phyloP scores from a whole-genome alignment of 371 early-diverging fungal species.

The Mucor indicus region DNA sequence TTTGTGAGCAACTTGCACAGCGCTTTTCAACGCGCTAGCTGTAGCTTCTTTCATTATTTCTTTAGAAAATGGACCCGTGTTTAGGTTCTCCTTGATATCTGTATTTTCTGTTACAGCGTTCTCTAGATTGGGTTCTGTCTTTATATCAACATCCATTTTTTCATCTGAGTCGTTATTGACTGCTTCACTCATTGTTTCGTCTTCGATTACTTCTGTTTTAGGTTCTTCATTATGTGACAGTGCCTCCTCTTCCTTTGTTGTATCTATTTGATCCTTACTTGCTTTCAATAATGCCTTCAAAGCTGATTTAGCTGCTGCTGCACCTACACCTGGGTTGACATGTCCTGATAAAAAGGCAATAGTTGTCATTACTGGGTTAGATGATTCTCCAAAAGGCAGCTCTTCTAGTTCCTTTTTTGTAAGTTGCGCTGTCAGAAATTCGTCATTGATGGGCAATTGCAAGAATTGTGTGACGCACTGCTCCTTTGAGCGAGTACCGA shows the following conservation, averaged over 20 bases:
- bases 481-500: conserved; percentile 89
- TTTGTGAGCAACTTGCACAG: conserved; percentile 59
- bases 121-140: not conserved
- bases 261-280: conserved; percentile 1
- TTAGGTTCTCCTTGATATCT: not conserved
- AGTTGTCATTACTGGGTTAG: conserved; percentile 48
- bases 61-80: conserved; percentile 21
- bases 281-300: conserved; percentile 28
- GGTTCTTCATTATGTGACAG: not conserved
- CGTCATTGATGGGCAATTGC: conserved; percentile 87
- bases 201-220: no score
- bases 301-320: conserved; percentile 44
- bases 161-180: not conserved
- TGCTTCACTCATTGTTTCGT: no score
- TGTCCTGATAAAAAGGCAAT: conserved; percentile 43
- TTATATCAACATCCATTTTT: not conserved
- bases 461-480: conserved; percentile 96
- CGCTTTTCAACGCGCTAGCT: conserved; percentile 54
- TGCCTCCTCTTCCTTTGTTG: not conserved
- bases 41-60: conserved; percentile 50
- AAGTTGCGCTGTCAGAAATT: conserved; percentile 26
- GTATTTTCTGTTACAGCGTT: not conserved
- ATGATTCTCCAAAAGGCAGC: conserved; percentile 33
- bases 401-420: conserved; percentile 28
- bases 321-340: conserved; percentile 47